Percentiles rank a stretch among this genome's conserved stretches.
Conservation (phyloP, 2,329 filamentous ascomycete species). For the Chaetomium sp. region DNA sequence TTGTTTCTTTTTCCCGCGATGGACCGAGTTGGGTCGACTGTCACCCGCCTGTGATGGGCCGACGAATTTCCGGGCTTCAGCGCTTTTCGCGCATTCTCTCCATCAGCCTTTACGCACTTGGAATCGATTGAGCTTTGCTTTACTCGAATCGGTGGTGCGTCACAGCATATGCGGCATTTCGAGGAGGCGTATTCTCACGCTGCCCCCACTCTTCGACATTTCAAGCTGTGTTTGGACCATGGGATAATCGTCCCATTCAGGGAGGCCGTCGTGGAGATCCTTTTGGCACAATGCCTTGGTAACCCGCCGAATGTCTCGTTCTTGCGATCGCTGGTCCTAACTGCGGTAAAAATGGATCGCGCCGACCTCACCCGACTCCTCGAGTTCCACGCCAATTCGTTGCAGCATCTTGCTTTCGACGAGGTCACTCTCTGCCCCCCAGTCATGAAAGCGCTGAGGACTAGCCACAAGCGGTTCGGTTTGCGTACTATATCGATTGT, state of each 20-base stretch:
- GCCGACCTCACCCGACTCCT: too few species aligned
- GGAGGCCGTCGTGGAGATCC: too few species aligned
- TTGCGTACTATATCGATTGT: not conserved
- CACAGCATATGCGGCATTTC: not conserved
- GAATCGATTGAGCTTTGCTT: not conserved
- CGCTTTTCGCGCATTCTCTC: not conserved
- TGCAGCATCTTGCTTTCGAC: too few species aligned
- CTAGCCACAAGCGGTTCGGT: not conserved
- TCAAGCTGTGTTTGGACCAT: too few species aligned
- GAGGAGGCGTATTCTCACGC: not conserved
- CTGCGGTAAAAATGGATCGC: too few species aligned
- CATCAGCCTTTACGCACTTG: not conserved
- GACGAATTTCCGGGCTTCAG: constrained; percentile 5
- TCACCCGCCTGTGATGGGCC: constrained; percentile 5
- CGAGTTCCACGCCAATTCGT: too few species aligned
- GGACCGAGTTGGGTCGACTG: constrained; percentile 1
- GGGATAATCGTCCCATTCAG: too few species aligned
- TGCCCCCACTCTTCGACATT: not conserved
- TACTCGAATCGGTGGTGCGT: not conserved
- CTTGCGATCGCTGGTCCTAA: too few species aligned
- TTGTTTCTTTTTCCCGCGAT: constrained; percentile 10
- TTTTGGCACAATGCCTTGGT: too few species aligned
- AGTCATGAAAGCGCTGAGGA: too few species aligned
- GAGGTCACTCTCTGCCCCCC: too few species aligned
- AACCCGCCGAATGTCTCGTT: too few species aligned